Evolutionary conservation across 2,329 filamentous ascomycete species (phyloP).

Genomic region (Lachnellula subtilissima): DNA sequence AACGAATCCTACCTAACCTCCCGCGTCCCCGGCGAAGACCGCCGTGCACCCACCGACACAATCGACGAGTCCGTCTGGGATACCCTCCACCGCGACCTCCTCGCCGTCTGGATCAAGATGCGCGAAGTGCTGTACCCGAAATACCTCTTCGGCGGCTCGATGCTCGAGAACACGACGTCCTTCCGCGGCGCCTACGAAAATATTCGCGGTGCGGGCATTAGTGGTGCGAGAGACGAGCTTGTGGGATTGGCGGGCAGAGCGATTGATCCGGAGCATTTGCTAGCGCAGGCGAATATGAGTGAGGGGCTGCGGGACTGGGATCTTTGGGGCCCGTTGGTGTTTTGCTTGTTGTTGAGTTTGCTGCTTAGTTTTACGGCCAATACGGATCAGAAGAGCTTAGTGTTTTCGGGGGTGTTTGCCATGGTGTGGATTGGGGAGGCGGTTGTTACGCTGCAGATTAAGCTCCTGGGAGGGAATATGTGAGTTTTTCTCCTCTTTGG

Average conservation of each 20-base stretch:
- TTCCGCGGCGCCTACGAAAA: constrained; percentile 59
- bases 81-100: constrained; percentile 84
- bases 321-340: constrained; percentile 93
- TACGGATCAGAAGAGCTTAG: constrained; percentile 74
- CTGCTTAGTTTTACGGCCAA: constrained; percentile 80
- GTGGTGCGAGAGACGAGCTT: constrained; percentile 58
- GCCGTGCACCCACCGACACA: constrained; percentile 81
- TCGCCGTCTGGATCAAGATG: constrained; percentile 97
- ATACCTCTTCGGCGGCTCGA: constrained; percentile 73
- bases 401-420: constrained; percentile 95
- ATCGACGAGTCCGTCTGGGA: constrained; percentile 98
- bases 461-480: constrained; percentile 94
- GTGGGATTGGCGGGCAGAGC: constrained; percentile 56
- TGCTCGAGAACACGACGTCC: constrained; percentile 53
- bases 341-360: constrained; percentile 83
- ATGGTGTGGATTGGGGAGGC: constrained; percentile 97
- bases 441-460: constrained; percentile 96
- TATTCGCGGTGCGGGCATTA: constrained; percentile 53
- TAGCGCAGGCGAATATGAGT: constrained; percentile 68
- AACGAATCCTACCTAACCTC: constrained; percentile 83
- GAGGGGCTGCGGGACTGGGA: constrained; percentile 95
- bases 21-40: constrained; percentile 87
- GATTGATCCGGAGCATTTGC: constrained; percentile 57
- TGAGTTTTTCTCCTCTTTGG: constrained; percentile 46
- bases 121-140: constrained; percentile 94